Conservation (phyloP, 257 asterid genomes). For the Salvia splendens region DNA sequence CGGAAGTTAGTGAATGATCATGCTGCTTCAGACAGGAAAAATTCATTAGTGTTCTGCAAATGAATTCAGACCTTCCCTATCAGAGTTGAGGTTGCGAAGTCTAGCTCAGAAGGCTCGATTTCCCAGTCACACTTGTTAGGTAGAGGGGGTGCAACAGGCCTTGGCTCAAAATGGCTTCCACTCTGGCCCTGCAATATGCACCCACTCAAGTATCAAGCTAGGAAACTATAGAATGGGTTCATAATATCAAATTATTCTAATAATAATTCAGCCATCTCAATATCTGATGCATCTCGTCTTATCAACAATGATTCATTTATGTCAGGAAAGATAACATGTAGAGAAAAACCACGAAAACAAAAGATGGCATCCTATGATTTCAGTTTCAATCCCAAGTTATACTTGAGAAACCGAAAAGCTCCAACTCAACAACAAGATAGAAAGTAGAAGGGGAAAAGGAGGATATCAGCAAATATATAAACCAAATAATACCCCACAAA, state of each 20-base stretch:
- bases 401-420: slow-evolving; percentile 12
- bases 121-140: slow-evolving; percentile 99
- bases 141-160: slow-evolving; percentile 84
- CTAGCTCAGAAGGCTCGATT: slow-evolving; percentile 86
- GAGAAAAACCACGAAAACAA: background rate
- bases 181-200: slow-evolving; percentile 73
- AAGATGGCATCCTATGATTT: slow-evolving; percentile 15
- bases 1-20: background rate
- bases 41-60: slow-evolving; percentile 12
- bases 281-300: background rate
- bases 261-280: slow-evolving; percentile 24
- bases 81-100: slow-evolving; percentile 65
- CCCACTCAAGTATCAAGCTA: slow-evolving; percentile 21
- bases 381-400: background rate
- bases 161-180: slow-evolving; percentile 98
- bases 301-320: slow-evolving; percentile 1
- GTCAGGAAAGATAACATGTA: background rate
- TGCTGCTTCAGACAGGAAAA: slow-evolving; percentile 14
- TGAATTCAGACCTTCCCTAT: slow-evolving; percentile 78
- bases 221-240: background rate
- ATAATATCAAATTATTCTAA: background rate
- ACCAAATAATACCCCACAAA: background rate
- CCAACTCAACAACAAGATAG: background rate
- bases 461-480: background rate
- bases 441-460: background rate